Percentiles rank a stretch among this genome's conserved stretches.
Evolutionary conservation across 805 yeast species (phyloP).

Genomic region (Starmerella ratchasimensis): DNA sequence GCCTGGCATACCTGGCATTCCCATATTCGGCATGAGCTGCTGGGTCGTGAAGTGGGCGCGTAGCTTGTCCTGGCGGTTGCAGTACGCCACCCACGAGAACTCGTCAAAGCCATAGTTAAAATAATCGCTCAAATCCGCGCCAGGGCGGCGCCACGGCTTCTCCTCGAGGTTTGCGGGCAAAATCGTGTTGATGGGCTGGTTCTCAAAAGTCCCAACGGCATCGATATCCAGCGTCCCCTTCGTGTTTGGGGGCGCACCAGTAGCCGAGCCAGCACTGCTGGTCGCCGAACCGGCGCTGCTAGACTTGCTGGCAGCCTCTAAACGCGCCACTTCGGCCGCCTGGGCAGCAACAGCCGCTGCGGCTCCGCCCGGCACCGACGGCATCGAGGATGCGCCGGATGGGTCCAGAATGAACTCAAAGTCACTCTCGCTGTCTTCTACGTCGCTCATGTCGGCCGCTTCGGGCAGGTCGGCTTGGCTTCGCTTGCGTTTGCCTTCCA

Average conservation of each 20-base stretch:
- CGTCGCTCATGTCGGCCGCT: conserved; percentile 2
- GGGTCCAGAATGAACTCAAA: conserved; percentile 65
- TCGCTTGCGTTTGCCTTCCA: no score
- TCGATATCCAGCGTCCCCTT: conserved; percentile 44
- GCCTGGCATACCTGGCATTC: conserved; percentile 15
- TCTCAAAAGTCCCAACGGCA: conserved; percentile 59
- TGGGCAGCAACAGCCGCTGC: not conserved
- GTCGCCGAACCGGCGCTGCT: conserved; percentile 1
- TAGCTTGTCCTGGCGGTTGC: conserved; percentile 70
- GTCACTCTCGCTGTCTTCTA: conserved; percentile 38
- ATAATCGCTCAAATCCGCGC: conserved; percentile 87
- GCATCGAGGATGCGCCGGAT: conserved; percentile 9
- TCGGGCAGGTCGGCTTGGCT: no score
- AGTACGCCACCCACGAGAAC: conserved; percentile 86
- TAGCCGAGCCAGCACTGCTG: not conserved
- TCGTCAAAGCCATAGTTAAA: conserved; percentile 96
- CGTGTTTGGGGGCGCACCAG: no score
- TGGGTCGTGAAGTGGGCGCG: conserved; percentile 74
- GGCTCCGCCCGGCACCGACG: conserved; percentile 1
- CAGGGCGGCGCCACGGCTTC: conserved; percentile 98
- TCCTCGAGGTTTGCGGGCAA: conserved; percentile 71
- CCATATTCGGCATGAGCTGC: conserved; percentile 34
- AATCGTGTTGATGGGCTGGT: conserved; percentile 68
- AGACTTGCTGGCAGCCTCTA: not conserved
- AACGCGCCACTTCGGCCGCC: not conserved